Evolutionary conservation across 768 basidiomycete genomes (phyloP).

Genomic region (Lactarius hengduanensis): DNA sequence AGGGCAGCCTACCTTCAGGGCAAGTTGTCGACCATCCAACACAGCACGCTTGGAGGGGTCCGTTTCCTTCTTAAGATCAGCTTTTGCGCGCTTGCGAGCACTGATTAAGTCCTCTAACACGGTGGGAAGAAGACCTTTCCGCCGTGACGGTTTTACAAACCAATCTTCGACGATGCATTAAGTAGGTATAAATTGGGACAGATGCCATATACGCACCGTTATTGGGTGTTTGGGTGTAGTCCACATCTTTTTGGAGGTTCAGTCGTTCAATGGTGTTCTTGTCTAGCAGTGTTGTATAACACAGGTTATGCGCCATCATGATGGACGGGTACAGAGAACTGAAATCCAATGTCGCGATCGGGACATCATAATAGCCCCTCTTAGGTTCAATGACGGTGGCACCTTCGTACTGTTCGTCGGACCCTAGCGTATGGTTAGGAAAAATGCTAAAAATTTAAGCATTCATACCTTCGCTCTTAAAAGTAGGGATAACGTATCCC

Average conservation of each 20-base stretch:
- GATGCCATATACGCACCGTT: conserved; percentile 59
- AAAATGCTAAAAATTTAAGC: neutral
- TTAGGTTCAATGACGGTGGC: conserved; percentile 98
- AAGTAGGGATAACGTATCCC: conserved; percentile 83
- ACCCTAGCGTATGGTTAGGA: conserved; percentile 45
- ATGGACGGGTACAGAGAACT: conserved; percentile 98
- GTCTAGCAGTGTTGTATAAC: conserved; percentile 95
- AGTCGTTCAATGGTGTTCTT: conserved; percentile 75
- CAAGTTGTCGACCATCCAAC: conserved; percentile 94
- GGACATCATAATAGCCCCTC: conserved; percentile 93
- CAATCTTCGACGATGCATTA: conserved; percentile 53
- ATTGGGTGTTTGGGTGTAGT: conserved; percentile 95
- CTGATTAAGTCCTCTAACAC: conserved; percentile 91
- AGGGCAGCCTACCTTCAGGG: conserved; percentile 68
- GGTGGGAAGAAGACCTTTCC: conserved; percentile 89
- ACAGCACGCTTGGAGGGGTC: conserved; percentile 98
- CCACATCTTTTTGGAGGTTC: conserved; percentile 73
- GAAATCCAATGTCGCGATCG: conserved; percentile 98
- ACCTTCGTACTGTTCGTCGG: conserved; percentile 97
- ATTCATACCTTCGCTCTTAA: conserved; percentile 75
- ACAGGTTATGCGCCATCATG: conserved; percentile 99
- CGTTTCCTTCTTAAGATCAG: conserved; percentile 93
- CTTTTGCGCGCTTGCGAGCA: conserved; percentile 92
- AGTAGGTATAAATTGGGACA: conserved; percentile 3
- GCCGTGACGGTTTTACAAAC: conserved; percentile 67